Percentiles rank a stretch among this genome's conserved stretches.
Evolutionary conservation across 2,329 filamentous ascomycete species (phyloP).

Genomic region (Zymoseptoria passerinii): DNA sequence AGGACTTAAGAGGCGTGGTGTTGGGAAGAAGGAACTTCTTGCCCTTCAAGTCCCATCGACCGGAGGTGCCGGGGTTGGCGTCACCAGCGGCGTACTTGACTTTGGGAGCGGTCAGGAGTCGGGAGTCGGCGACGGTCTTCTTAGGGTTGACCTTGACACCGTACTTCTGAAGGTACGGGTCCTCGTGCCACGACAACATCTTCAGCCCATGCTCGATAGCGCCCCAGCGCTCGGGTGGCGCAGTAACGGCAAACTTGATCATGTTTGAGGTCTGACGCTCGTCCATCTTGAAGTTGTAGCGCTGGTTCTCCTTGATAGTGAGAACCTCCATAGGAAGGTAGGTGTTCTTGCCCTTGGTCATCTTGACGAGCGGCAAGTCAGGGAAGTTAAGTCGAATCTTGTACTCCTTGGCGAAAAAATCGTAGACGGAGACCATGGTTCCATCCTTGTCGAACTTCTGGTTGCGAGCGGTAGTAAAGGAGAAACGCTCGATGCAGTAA

Average conservation of each 20-base stretch:
- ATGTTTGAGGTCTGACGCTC: conserved; percentile 65
- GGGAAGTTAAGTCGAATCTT: conserved; percentile 38
- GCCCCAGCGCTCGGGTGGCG: conserved; percentile 57
- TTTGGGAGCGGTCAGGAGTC: conserved; percentile 61
- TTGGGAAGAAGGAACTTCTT: conserved; percentile 69
- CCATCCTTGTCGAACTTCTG: conserved; percentile 34
- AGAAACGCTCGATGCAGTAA: conserved; percentile 46
- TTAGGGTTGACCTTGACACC: conserved; percentile 59
- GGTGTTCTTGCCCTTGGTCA: conserved; percentile 44
- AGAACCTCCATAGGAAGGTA: conserved; percentile 51
- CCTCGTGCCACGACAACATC: conserved; percentile 58
- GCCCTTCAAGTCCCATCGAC: conserved; percentile 80
- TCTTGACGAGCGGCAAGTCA: conserved; percentile 49
- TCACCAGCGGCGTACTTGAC: conserved; percentile 55
- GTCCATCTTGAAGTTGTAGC: conserved; percentile 50
- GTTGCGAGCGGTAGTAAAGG: conserved; percentile 35
- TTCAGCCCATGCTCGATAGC: conserved; percentile 62
- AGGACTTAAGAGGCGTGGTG: conserved; percentile 49
- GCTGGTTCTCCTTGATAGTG: conserved; percentile 46
- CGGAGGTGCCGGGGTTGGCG: conserved; percentile 55
- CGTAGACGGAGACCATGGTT: conserved; percentile 50
- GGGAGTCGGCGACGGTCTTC: conserved; percentile 58
- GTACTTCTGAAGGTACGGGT: conserved; percentile 64
- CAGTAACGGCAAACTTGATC: conserved; percentile 88
- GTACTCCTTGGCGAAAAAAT: conserved; percentile 49